Evolutionary conservation across 2,329 filamentous ascomycete genomes (phyloP).

Genomic region (Monosporascus sp.): DNA sequence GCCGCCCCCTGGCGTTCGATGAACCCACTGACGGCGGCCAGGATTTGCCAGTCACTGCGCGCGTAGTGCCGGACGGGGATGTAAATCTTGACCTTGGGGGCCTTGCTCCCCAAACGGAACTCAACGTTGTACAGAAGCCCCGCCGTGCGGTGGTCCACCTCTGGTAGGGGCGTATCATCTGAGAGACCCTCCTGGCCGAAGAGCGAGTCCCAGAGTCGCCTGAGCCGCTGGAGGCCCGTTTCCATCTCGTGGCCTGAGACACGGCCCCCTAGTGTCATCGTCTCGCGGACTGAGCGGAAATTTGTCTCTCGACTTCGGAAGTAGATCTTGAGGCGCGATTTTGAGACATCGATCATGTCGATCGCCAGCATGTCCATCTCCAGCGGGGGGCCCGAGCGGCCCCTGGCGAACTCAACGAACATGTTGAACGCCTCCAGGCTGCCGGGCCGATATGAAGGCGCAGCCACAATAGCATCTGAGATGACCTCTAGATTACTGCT

Average conservation of each 20-base stretch:
- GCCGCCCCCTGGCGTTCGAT: slow-evolving; percentile 1
- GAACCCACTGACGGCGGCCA: neutral
- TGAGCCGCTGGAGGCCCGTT: slow-evolving; percentile 11
- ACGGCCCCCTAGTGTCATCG: slow-evolving; percentile 18
- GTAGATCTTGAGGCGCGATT: slow-evolving; percentile 34
- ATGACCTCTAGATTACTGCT: slow-evolving; percentile 11
- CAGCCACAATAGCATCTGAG: slow-evolving; percentile 12
- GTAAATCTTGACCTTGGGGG: slow-evolving; percentile 6
- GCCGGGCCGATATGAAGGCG: slow-evolving; percentile 4
- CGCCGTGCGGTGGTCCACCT: slow-evolving; percentile 25
- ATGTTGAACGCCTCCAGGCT: slow-evolving; percentile 7
- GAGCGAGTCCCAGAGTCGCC: slow-evolving; percentile 14
- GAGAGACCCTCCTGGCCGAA: slow-evolving; percentile 10
- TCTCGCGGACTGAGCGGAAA: slow-evolving; percentile 23
- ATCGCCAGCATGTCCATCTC: slow-evolving; percentile 27
- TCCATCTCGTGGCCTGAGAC: slow-evolving; percentile 4
- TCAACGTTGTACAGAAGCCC: slow-evolving; percentile 12
- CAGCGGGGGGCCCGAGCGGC: neutral
- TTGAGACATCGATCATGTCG: slow-evolving; percentile 21
- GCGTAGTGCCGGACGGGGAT: slow-evolving; percentile 12
- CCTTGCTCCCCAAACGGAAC: slow-evolving; percentile 3
- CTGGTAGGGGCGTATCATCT: slow-evolving; percentile 4
- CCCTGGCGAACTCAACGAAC: slow-evolving; percentile 4
- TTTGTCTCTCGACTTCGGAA: slow-evolving; percentile 24
- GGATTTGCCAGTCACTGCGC: slow-evolving; percentile 1